Base-by-base conservation (phyloP, 2,329 filamentous ascomycete genomes). In the Trichoderma sp. region DNA sequence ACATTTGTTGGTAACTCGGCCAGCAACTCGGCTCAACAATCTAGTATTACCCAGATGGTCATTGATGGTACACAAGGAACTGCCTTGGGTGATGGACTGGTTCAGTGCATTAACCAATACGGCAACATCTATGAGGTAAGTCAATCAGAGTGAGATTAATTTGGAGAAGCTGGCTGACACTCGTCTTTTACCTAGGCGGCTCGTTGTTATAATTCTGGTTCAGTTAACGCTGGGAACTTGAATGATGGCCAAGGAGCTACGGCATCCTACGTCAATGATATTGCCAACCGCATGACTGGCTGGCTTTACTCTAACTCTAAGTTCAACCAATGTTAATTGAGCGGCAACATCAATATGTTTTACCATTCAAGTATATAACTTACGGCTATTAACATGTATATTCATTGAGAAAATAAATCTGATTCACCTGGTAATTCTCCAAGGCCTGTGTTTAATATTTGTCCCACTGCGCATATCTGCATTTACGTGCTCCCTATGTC, bases 11-110 rank as follows among this genome's bases (percentile, higher is more conserved):
- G 77, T 8, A 79, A 80, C 39, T 85, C 83, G 78, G 82, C 82
- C 71, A 75, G 75, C 11, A 76, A 78, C 69, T 75, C 78, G 14
- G 71, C 73, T 8, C 53, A 39, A 39, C 73, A 71, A 47, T 32
- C 53, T 8, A 68, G 65, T 24, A 79, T 80, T 61, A 70, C 74
- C 60, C 75, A 79, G 72, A 81, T 80, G 79, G 76, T 79, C 71
- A 74, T 75, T 7, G 84, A 87, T 43, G 85, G 85, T 32, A 79
- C 81, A 2, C 76, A 75, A 9, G 84, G 85, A 36, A 83, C 84
- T 9, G 72, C 78, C 7, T 76, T 78, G n/a, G 83, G 82, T 5
- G 82, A 83, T 34, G 85, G 84, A 1, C 78, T 87, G 18, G 39
- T 63, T 51, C 66, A 72, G 67, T 71, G 56, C 39, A 57, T 72